Percentiles rank a stretch among this genome's conserved stretches.
phyloP scores from a whole-genome alignment of 441 rosid genomes.

The Arabidopsis hybrid region DNA sequence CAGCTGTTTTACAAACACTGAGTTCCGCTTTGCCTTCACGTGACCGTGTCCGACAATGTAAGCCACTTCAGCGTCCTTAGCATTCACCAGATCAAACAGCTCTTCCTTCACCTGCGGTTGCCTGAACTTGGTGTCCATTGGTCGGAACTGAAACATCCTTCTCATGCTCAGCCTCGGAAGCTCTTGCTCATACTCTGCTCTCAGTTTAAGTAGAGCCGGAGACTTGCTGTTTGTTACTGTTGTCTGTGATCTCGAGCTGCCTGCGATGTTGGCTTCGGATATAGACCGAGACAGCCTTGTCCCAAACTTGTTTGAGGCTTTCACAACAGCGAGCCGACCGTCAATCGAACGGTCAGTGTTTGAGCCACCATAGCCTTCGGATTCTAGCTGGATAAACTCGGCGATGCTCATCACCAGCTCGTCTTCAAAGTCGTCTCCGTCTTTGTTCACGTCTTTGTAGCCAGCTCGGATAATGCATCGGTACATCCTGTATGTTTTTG shows the following conservation, averaged over 20 bases:
- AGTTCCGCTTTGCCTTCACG: conserved; percentile 73
- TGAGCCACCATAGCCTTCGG: conserved; percentile 65
- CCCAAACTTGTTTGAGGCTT: conserved; percentile 79
- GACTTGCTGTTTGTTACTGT: conserved; percentile 68
- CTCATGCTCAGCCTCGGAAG: conserved; percentile 55
- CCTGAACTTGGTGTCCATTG: conserved; percentile 59
- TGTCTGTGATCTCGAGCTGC: conserved; percentile 48
- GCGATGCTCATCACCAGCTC: conserved; percentile 87
- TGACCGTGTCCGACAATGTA: conserved; percentile 75
- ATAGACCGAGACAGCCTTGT: conserved; percentile 66
- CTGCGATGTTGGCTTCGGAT: conserved; percentile 48
- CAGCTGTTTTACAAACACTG: conserved; percentile 72
- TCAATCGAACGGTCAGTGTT: conserved; percentile 62
- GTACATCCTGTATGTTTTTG: conserved; percentile 86
- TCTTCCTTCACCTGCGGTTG: conserved; percentile 74
- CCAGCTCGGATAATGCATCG: conserved; percentile 89
- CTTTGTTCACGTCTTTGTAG: conserved; percentile 79
- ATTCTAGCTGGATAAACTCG: conserved; percentile 91
- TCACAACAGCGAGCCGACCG: conserved; percentile 80
- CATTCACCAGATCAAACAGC: conserved; percentile 74
- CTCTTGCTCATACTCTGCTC: conserved; percentile 70
- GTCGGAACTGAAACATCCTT: conserved; percentile 58
- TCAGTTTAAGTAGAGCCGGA: conserved; percentile 57
- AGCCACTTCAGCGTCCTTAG: conserved; percentile 76
- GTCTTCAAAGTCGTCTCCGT: conserved; percentile 75